These are phyloP conservation scores for Abelmoschus esculentus DNA, from an alignment of 345 rosid species.

Conservation along the genomic window DNA sequence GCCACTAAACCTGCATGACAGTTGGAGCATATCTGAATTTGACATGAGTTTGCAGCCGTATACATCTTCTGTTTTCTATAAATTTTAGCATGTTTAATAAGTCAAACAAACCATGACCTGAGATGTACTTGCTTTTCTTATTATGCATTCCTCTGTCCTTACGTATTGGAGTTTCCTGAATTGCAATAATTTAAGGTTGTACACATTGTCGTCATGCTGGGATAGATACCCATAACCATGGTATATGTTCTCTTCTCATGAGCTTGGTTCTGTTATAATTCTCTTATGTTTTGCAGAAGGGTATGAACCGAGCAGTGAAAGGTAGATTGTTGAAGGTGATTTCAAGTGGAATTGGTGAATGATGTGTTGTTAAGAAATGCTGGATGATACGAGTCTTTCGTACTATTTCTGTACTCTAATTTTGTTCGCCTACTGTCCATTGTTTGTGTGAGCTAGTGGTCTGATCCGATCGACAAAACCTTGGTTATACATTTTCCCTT, in stretches of 20 bases:
- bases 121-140: too few species aligned
- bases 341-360: slow-evolving; percentile 17
- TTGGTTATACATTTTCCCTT: not conserved
- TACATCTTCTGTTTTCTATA: too few species aligned
- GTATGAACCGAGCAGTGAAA: slow-evolving; percentile 28
- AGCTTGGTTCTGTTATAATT: too few species aligned
- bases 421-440: slow-evolving; percentile 15
- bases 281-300: slow-evolving; percentile 20
- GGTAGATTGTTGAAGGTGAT: not conserved
- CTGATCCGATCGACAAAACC: not conserved
- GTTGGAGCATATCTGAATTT: too few species aligned
- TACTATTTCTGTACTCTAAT: not conserved
- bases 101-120: too few species aligned
- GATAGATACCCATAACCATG: not conserved
- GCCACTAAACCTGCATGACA: too few species aligned
- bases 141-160: too few species aligned
- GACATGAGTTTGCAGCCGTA: too few species aligned
- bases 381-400: not conserved
- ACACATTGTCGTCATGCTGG: too few species aligned
- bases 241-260: not conserved
- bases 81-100: too few species aligned
- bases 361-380: slow-evolving; percentile 2
- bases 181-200: too few species aligned
- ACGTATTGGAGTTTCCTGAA: too few species aligned
- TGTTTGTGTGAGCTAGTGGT: not conserved